These are phyloP conservation scores for Peronospora belbahrii DNA, from an alignment of 352 stramenopile genomes.

Conservation along the genomic window DNA sequence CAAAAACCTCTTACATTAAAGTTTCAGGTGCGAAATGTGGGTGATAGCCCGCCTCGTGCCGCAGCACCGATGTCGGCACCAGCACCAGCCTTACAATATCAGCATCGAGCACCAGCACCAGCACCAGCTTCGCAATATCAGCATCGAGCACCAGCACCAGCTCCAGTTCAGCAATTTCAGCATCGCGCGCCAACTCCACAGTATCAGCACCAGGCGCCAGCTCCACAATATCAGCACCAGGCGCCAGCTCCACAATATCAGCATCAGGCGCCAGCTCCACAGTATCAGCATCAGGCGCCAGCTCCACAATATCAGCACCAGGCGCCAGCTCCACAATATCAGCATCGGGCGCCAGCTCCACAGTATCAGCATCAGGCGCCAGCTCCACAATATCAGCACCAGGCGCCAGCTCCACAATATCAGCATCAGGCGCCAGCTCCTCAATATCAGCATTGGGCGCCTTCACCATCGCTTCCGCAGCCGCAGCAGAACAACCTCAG, in stretches of 20 bases:
- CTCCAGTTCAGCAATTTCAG: slow-evolving; percentile 14
- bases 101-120: slow-evolving; percentile 12
- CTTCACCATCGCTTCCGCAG: slow-evolving; percentile 14
- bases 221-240: slow-evolving; percentile 19
- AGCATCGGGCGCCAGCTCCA: no score
- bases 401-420: slow-evolving; percentile 29
- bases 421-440: background rate
- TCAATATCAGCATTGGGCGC: slow-evolving; percentile 23
- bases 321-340: no score
- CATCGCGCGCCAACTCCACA: slow-evolving; percentile 21
- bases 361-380: slow-evolving; percentile 11
- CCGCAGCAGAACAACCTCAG: slow-evolving; percentile 16
- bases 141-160: slow-evolving; percentile 16
- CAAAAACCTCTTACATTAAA: slow-evolving; percentile 80
- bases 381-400: slow-evolving; percentile 21
- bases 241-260: slow-evolving; percentile 19
- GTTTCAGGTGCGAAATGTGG: slow-evolving; percentile 55
- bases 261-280: slow-evolving; percentile 1
- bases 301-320: no score
- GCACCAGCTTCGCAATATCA: slow-evolving; percentile 14
- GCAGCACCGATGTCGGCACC: slow-evolving; percentile 10
- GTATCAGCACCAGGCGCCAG: no score
- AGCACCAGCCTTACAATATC: slow-evolving; percentile 9
- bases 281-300: slow-evolving; percentile 25
- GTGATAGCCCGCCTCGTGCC: slow-evolving; percentile 14